Percentiles rank a stretch among this genome's conserved stretches.
Conservation (phyloP, 2,329 filamentous ascomycete species). For the Fusarium sp. region DNA sequence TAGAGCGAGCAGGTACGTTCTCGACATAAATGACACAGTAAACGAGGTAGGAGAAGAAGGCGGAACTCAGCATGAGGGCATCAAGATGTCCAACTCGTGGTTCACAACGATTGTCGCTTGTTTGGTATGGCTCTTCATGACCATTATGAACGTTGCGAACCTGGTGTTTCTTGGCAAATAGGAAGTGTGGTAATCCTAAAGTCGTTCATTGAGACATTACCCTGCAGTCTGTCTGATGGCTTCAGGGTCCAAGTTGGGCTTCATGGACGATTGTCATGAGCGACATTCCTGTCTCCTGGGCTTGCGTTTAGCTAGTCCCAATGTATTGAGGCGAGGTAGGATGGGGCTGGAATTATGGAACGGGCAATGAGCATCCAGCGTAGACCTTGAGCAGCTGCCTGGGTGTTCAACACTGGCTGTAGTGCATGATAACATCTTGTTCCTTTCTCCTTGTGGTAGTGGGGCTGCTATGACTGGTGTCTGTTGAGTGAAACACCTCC, state of each 20-base stretch:
- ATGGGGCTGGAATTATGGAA: neutral
- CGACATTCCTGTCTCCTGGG: neutral
- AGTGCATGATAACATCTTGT: neutral
- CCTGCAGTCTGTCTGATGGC: neutral
- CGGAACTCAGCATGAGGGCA: conserved; percentile 29
- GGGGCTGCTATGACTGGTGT: neutral
- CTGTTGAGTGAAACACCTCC: neutral
- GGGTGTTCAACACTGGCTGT: fast-evolving
- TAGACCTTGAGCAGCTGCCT: neutral
- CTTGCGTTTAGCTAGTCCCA: neutral
- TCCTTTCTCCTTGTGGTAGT: neutral
- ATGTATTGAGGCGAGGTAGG: neutral
- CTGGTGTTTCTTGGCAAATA: conserved; percentile 60
- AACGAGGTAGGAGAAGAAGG: neutral
- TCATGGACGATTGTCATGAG: neutral
- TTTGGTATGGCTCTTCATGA: conserved; percentile 78
- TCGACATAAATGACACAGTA: neutral
- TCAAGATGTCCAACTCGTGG: conserved; percentile 80
- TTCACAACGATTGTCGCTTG: conserved; percentile 66
- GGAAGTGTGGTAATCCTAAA: neutral
- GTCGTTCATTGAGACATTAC: neutral
- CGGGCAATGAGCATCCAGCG: neutral
- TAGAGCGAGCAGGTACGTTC: neutral
- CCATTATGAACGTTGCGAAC: conserved; percentile 82
- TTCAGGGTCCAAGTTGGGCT: neutral